Conservation (phyloP, 2,329 filamentous ascomycete genomes). For the Coniochaeta sp. region DNA sequence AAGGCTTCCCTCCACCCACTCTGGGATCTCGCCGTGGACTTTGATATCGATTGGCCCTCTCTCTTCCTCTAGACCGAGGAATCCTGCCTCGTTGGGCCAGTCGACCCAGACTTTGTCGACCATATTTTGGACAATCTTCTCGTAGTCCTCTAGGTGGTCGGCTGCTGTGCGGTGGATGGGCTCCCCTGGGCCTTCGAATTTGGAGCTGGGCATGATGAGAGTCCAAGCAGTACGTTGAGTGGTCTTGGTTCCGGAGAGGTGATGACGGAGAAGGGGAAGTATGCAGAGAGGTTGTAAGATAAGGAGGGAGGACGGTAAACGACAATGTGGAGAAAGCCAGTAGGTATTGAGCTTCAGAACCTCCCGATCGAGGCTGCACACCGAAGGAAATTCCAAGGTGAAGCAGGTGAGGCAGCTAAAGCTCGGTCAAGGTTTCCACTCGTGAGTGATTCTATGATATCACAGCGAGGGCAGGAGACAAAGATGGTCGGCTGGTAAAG, state of each 20-base stretch:
- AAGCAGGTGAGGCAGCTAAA: too few relatives aligned
- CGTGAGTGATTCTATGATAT: too few relatives aligned
- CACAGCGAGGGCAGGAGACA: too few relatives aligned
- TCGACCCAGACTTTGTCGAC: conserved; percentile 25
- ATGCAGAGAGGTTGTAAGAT: too few relatives aligned
- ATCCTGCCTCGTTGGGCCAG: conserved; percentile 45
- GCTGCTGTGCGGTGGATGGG: conserved; percentile 1
- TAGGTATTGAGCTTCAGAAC: too few relatives aligned
- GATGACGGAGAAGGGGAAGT: too few relatives aligned
- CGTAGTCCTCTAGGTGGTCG: neutral
- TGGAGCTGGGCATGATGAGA: neutral
- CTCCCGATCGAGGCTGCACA: too few relatives aligned
- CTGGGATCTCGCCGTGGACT: conserved; percentile 58
- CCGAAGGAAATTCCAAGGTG: too few relatives aligned
- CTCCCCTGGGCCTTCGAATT: neutral
- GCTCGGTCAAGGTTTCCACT: too few relatives aligned
- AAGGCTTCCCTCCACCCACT: conserved; percentile 60
- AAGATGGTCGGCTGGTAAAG: too few relatives aligned
- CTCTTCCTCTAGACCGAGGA: conserved; percentile 60
- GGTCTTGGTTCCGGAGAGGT: too few relatives aligned
- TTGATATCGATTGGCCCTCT: conserved; percentile 52
- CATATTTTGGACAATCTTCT: conserved; percentile 8
- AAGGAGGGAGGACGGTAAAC: too few relatives aligned
- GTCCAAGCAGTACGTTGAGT: neutral
- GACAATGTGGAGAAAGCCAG: neutral